phyloP scores from a whole-genome alignment of 331 rosid genomes.

The Spiraea crenata region DNA sequence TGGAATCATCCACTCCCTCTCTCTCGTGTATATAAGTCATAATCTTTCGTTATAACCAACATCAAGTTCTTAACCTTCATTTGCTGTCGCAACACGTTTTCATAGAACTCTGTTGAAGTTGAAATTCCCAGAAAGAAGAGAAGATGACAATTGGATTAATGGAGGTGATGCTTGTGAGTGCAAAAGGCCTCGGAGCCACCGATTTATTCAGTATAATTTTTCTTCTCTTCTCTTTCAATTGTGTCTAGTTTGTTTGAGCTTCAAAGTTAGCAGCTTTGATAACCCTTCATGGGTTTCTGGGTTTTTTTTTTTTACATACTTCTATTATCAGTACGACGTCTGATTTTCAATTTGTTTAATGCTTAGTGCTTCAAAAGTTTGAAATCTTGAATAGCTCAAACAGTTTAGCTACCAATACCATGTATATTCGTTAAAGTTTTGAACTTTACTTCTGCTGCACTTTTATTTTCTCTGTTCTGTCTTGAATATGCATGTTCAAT shows the following conservation, averaged over 20 bases:
- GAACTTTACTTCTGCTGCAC: background rate
- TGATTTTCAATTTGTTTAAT: no score
- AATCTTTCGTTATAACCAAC: conserved; percentile 2
- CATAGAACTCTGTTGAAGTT: background rate
- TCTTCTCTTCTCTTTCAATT: background rate
- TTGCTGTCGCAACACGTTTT: background rate
- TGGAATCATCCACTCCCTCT: background rate
- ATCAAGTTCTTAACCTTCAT: background rate
- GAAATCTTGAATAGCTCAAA: background rate
- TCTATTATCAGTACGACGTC: background rate
- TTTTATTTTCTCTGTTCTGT: background rate
- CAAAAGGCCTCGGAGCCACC: conserved; percentile 55
- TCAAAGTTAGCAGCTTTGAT: background rate
- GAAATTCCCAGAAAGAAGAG: background rate
- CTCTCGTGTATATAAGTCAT: background rate
- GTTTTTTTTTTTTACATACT: background rate
- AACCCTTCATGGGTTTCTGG: conserved; percentile 10
- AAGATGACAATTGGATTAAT: conserved; percentile 66
- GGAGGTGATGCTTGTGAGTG: conserved; percentile 70
- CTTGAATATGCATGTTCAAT: background rate
- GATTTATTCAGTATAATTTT: conserved; percentile 60
- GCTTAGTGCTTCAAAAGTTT: no score
- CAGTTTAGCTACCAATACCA: background rate
- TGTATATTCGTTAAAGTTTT: background rate
- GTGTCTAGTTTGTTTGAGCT: background rate